Evolutionary conservation across 78 protist species (phyloP).

Genomic region (Mantamonas sphyraenae): DNA sequence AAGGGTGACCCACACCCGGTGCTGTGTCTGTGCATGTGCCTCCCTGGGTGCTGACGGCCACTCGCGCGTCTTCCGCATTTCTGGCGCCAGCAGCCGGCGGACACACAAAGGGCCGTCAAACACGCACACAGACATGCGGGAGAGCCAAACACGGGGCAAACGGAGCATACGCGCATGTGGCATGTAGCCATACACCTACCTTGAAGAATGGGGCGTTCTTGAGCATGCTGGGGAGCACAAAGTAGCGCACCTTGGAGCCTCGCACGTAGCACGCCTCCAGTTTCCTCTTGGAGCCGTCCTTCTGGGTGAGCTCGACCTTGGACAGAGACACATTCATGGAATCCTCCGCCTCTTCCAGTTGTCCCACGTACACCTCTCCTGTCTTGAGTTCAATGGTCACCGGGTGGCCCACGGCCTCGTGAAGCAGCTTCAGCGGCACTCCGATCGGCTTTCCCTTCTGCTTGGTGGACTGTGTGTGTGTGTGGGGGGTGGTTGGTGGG

Average conservation of each 20-base stretch:
- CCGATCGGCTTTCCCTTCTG: constrained; percentile 37
- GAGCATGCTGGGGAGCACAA: constrained; percentile 67
- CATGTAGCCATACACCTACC: constrained; percentile 7
- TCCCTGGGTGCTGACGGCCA: too few species aligned
- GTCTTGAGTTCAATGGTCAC: constrained; percentile 57
- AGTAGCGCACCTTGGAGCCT: constrained; percentile 51
- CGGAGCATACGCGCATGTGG: too few species aligned
- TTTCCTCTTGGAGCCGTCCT: constrained; percentile 35
- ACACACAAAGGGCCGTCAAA: too few species aligned
- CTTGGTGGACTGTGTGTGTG: background rate
- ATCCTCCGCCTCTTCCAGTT: constrained; percentile 46
- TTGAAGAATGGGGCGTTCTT: constrained; percentile 78
- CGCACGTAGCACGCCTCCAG: constrained; percentile 42
- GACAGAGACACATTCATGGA: constrained; percentile 57
- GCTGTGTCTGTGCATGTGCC: too few species aligned
- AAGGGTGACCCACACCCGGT: too few species aligned
- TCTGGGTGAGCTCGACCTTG: constrained; percentile 46
- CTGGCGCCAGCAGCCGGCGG: too few species aligned
- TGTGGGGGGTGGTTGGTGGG: too few species aligned
- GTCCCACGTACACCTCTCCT: constrained; percentile 53
- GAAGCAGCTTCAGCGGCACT: constrained; percentile 70
- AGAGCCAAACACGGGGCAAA: too few species aligned
- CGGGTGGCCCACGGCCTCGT: constrained; percentile 71
- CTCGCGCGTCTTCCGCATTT: too few species aligned
- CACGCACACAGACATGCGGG: too few species aligned